phyloP scores from a whole-genome alignment of 306 rosid species.

The Rosa chinensis region DNA sequence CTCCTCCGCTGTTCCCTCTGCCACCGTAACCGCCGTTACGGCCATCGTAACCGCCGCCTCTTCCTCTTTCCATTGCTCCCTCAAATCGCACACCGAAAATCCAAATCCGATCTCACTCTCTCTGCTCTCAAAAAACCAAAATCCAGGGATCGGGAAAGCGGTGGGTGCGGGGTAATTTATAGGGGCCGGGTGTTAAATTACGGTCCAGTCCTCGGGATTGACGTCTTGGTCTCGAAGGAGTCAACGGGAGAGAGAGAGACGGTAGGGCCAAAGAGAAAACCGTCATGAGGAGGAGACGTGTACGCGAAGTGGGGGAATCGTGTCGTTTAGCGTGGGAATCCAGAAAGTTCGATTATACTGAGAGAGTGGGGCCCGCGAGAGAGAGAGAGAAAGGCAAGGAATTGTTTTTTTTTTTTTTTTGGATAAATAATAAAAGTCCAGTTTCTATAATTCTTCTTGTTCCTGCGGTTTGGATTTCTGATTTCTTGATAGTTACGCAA shows the following conservation, averaged over 20 bases:
- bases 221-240: background rate
- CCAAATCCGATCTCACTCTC: background rate
- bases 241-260: background rate
- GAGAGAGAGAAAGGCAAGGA: background rate
- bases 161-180: background rate
- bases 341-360: slow-evolving; percentile 16
- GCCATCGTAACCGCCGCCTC: slow-evolving; percentile 8
- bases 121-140: background rate
- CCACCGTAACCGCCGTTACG: slow-evolving; percentile 9
- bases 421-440: too few relatives aligned
- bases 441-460: too few relatives aligned
- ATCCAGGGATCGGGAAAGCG: background rate
- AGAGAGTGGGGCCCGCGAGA: background rate
- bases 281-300: background rate
- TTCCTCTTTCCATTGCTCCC: slow-evolving; percentile 20
- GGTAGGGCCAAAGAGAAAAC: background rate
- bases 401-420: too few relatives aligned
- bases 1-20: background rate
- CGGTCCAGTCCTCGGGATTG: background rate
- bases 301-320: background rate
- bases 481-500: background rate
- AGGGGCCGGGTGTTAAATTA: background rate
- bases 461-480: too few relatives aligned
- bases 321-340: background rate
- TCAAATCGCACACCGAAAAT: background rate